Base-by-base conservation (phyloP, 2,329 filamentous ascomycete species). In the Fusarium sp. region DNA sequence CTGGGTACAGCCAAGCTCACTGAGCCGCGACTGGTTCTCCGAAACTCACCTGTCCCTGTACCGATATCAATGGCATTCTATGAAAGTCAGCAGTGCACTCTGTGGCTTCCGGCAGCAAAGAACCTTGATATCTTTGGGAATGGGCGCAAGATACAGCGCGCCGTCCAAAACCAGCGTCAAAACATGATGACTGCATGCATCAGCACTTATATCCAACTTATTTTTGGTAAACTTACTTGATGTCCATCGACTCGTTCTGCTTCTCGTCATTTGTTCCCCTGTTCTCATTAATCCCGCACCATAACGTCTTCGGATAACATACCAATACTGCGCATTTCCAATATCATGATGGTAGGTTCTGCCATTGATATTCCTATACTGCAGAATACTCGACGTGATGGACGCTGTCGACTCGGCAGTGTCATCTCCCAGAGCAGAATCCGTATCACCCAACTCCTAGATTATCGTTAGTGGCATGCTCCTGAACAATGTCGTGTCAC, bases 231-330 rank as follows among this genome's bases (percentile, higher is more conserved):
- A 12, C 69, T 45, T 1, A 75, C 72, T 75, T 72, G 22, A 75
- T 74, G 3, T 75, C 72, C 73, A 75, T 75, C 1, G 73, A 75
- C 13, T 75, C 72, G 7, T 70, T 75, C 22, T 75, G 73, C 3
- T 60, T 63, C 8, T 75, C 69, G 20, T 75, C 73, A 8, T 75
- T 75, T 0, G 73, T 62, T 1, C 69, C 73, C 72, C 72, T 75
- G 3, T 6, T 0, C 1, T 2, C n/a, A 17, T 33, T 38, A 64
- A 38, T 9, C 22, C 3, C 13, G 6, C 2, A 24, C 48, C 48
- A 0, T 20, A 39, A 0, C 5, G 4, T 9, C 3, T 5, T 4
- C 7, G 0, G 0, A n/a, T 0, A 33, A 52, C 69, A 1, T n/a
- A 72, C 72, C 73, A 75, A 3, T 75, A 75, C 22, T 75, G 72